Base-by-base conservation (phyloP, 1,284 basidiomycete species). In the Ganoderma sinense region DNA sequence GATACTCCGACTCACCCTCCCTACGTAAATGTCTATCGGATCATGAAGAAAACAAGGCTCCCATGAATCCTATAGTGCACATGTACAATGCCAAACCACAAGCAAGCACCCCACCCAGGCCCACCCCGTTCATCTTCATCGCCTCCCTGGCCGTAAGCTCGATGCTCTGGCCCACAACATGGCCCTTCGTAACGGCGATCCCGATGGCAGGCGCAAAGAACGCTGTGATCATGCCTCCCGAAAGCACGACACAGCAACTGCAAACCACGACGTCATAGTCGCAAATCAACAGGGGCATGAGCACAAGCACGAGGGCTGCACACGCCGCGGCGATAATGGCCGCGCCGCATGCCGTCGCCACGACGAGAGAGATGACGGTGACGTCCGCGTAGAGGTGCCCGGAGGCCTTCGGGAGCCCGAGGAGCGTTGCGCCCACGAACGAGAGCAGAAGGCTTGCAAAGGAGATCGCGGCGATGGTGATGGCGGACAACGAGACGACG, bases 131-230 rank as follows among this genome's bases (percentile, higher is more conserved):
- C 53, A 56, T 56, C 53, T 31, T 56, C 53, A 56, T 56, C 29
- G 53, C 53, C 29, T 56, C 29, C 53, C 18, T 33, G 14, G 53
- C 53, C 29, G 16, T 33, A 6, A 56, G 31, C 29, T 11, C 29
- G 29, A 13, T 6, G 20, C 29, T 29, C 29, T 33, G 29, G 18
- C 53, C 53, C 1, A 56, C 16, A 16, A 56, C 31, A 33, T 20
- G 14, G 4, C 53, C 53, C 8, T 31, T 56, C 53, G 31, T 31
- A 56, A 31, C 18, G 29, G 53, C 29, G 6, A 56, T 56, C 26
- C 53, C 53, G 29, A 56, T 56, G 53, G 53, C 53, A 26, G 53
- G 53, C 31, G 53, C 53, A 8, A 56, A 56, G 53, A 56, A 56
- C 16, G 29, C 31, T 18, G 53, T 29, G 26, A 16, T 29, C 1